Evolutionary conservation across 139 green algal species (phyloP).

Genomic region (Chlorella sp.): DNA sequence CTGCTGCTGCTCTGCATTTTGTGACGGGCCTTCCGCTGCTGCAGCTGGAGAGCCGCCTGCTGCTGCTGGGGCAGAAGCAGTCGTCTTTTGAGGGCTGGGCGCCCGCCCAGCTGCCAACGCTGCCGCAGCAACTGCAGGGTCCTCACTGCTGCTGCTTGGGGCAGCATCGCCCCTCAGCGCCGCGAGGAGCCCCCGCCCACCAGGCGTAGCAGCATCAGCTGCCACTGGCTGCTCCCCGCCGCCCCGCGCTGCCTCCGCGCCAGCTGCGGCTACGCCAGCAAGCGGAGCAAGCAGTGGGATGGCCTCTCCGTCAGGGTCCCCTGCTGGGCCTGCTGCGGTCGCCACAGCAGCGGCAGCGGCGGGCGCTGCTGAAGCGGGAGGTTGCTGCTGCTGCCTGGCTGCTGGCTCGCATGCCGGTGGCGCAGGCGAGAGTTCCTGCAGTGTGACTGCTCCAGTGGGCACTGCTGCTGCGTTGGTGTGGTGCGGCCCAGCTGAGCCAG

Average conservation of each 20-base stretch:
- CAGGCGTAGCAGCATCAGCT: too few relatives aligned
- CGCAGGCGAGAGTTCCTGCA: not conserved
- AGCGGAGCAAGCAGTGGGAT: too few relatives aligned
- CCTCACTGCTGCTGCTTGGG: constrained; percentile 32
- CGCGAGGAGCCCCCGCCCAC: not conserved
- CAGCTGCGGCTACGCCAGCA: not conserved
- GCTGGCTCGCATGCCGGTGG: not conserved
- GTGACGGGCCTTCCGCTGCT: not conserved
- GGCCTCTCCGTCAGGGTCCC: not conserved
- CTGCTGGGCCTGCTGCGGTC: not conserved
- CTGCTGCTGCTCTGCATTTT: not conserved
- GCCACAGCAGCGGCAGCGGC: not conserved
- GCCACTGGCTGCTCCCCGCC: too few relatives aligned
- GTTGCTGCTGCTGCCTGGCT: not conserved
- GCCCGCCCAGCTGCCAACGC: not conserved
- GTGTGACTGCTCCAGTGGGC: not conserved
- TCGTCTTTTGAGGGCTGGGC: not conserved
- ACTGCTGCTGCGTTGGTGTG: not conserved
- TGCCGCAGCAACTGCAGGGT: not conserved
- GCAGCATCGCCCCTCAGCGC: constrained; percentile 27
- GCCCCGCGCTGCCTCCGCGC: not conserved
- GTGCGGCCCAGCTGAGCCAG: not conserved
- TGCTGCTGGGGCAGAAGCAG: not conserved
- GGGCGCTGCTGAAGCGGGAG: not conserved
- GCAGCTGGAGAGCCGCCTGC: not conserved